phyloP scores from a whole-genome alignment of 2,329 filamentous ascomycete species.

The Waltergamsia citrina region DNA sequence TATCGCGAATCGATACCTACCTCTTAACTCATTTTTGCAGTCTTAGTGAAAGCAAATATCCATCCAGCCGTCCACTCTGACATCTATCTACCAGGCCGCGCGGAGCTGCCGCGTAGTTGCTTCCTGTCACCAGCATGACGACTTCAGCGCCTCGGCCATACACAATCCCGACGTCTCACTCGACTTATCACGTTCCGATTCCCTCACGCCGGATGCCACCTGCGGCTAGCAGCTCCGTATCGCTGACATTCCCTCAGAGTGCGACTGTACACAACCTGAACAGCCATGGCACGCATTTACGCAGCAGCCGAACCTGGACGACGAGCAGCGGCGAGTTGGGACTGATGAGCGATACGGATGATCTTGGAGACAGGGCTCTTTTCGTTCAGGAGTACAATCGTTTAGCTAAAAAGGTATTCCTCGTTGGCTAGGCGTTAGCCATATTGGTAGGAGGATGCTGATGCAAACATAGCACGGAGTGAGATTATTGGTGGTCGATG shows the following conservation, averaged over 20 bases:
- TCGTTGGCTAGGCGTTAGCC: too few species aligned
- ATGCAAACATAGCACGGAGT: conserved; percentile 39
- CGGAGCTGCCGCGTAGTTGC: too few species aligned
- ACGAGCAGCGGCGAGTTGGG: conserved; percentile 42
- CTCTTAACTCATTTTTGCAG: too few species aligned
- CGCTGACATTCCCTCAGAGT: conserved; percentile 14
- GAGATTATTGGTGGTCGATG: conserved; percentile 21
- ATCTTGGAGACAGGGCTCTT: conserved; percentile 33
- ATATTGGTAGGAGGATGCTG: conserved; percentile 3
- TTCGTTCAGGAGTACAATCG: conserved; percentile 52
- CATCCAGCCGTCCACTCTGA: too few species aligned
- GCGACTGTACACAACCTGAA: conserved; percentile 13
- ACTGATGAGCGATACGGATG: conserved; percentile 36
- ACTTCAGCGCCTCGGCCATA: too few species aligned
- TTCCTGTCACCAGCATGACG: too few species aligned
- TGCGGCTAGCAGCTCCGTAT: conserved; percentile 14
- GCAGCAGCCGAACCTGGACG: conserved; percentile 47
- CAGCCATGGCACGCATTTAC: conserved; percentile 12
- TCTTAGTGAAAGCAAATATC: too few species aligned
- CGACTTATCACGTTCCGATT: conserved; percentile 6
- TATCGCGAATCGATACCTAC: too few species aligned
- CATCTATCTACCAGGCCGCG: too few species aligned
- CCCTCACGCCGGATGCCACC: conserved; percentile 9
- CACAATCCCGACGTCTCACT: conserved; percentile 4
- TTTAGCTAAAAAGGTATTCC: conserved; percentile 45